Base-by-base conservation (phyloP, 352 stramenopile genomes). In the Pythium insidiosum region DNA sequence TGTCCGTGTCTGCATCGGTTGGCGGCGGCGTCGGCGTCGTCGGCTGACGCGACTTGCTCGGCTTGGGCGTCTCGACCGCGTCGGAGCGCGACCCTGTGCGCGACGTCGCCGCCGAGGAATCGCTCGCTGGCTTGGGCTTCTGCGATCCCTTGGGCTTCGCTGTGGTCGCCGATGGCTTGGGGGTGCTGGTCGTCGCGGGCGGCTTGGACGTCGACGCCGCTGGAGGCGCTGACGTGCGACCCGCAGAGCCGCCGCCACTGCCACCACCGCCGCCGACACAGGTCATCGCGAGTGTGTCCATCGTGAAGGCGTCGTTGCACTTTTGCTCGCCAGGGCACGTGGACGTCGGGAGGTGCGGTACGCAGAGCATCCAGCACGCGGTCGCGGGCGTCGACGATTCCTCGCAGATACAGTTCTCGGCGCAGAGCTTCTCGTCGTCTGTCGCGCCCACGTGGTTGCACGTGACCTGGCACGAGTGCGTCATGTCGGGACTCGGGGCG, bases 281-380 rank as follows among this genome's bases (percentile, higher is more conserved):
- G n/a, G 35, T 45, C 26, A 62, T 16, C 15, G 54, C 54, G 38
- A 57, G 33, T 19, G 56, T 38, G 11, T 48, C 41, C 42, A 57
- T 53, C 28, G 37, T 49, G 43, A 24, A 50, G 20, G 47, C 54
- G 1, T 36, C 29, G 43, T 62, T 62, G 21, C 54, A 62, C 38
- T 62, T 62, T 28, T 62, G 54, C 31, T 62, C 47, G 11, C 54
- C 47, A 4, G 31, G n/a, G 38, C 54, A 62, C 6, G 56, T 43
- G 24, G 30, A 39, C 5, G 43, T 61, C 24, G 47, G 22, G 7
- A 62, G 6, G 4, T 46, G 11, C 19, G 54, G 42, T 43, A 62
- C 54, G 16, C 54, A 62, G 20, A 62, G 47, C 54, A 62, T 62
- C 54, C 54, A 62, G 43, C 54, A 62, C 4, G 10, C 21, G n/a